phyloP scores from a whole-genome alignment of 2,329 filamentous ascomycete genomes.

The Curvularia spicifera region DNA sequence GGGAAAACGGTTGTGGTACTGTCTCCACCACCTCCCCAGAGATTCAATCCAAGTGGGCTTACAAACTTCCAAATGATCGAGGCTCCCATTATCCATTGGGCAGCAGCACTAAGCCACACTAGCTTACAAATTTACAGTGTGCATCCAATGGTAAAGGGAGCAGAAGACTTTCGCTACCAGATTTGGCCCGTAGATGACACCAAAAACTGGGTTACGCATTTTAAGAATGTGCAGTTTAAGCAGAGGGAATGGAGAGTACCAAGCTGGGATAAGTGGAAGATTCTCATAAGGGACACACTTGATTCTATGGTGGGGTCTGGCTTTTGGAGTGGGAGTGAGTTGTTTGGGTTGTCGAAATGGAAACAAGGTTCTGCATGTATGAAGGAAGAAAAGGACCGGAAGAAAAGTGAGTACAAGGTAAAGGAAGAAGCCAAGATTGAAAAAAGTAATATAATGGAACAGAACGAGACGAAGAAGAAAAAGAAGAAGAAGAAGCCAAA shows the following conservation, averaged over 20 bases:
- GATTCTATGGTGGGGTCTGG: background rate
- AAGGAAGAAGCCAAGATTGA: background rate
- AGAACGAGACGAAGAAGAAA: background rate
- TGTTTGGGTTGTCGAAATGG: background rate
- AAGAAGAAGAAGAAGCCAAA: background rate
- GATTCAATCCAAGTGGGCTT: slow-evolving; percentile 1
- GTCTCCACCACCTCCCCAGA: slow-evolving; percentile 2
- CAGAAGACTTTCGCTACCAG: slow-evolving; percentile 1
- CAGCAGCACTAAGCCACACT: background rate
- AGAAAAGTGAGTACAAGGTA: background rate
- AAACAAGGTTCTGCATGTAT: background rate
- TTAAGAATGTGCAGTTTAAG: background rate
- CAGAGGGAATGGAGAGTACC: slow-evolving; percentile 1
- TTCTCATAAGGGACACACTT: background rate
- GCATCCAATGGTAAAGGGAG: slow-evolving; percentile 2
- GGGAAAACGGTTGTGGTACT: background rate
- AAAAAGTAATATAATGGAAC: background rate
- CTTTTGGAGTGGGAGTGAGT: background rate
- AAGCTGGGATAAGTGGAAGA: background rate
- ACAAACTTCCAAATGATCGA: slow-evolving; percentile 1
- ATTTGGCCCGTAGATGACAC: background rate
- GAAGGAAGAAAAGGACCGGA: background rate
- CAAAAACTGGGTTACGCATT: background rate
- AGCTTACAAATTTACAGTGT: slow-evolving; percentile 1
- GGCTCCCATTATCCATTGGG: slow-evolving; percentile 1